Evolutionary conservation across 371 early-diverging fungal genomes (phyloP).

Genomic region (Mucor piriformis): DNA sequence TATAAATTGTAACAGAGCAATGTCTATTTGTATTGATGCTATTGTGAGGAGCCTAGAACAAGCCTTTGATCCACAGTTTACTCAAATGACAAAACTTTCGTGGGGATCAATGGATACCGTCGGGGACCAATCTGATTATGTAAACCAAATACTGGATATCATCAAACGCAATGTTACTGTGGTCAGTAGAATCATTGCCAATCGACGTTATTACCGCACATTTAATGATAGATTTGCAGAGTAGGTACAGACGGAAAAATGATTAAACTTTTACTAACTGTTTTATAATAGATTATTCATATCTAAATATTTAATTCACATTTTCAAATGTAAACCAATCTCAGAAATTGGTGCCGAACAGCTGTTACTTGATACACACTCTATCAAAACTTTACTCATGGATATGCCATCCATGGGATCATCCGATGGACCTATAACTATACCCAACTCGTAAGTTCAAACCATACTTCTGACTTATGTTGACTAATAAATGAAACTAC

Average conservation of each 20-base stretch:
- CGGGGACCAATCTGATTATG: slow-evolving; percentile 93
- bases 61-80: slow-evolving; percentile 67
- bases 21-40: slow-evolving; percentile 61
- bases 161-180: slow-evolving; percentile 54
- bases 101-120: slow-evolving; percentile 87
- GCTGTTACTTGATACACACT: slow-evolving; percentile 90
- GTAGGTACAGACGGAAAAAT: slow-evolving; percentile 43
- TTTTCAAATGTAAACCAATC: slow-evolving; percentile 78
- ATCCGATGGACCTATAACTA: slow-evolving; percentile 44
- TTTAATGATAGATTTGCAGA: slow-evolving; percentile 92
- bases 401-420: slow-evolving; percentile 70
- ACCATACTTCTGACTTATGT: not conserved
- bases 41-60: slow-evolving; percentile 70
- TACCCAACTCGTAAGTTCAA: slow-evolving; percentile 61
- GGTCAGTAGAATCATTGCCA: slow-evolving; percentile 66
- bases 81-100: slow-evolving; percentile 69
- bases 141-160: slow-evolving; percentile 63
- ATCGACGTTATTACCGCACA: slow-evolving; percentile 76
- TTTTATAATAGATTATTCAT: slow-evolving; percentile 60
- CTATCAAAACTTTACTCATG: slow-evolving; percentile 76
- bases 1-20: slow-evolving; percentile 37
- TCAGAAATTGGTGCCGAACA: slow-evolving; percentile 90
- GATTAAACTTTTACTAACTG: not conserved
- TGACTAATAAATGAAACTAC: not conserved
- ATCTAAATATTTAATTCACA: slow-evolving; percentile 58